Conservation (phyloP, 257 asterid species). For the Solanum pimpinellifolium region DNA sequence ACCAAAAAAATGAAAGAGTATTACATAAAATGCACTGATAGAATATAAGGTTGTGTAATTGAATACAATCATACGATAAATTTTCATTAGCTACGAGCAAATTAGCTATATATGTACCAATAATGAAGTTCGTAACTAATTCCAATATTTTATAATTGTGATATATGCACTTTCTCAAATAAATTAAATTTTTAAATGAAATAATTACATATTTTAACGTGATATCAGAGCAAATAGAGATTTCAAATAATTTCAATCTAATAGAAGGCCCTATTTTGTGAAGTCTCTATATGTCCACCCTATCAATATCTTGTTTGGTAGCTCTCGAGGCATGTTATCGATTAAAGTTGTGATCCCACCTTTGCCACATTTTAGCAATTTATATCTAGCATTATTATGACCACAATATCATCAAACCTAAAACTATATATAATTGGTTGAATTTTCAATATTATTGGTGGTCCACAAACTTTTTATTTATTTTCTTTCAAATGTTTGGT, state of each 20-base stretch:
- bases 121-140: rapidly evolving
- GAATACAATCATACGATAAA: neutral
- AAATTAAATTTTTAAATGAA: neutral
- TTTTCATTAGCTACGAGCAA: too few species aligned
- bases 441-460: neutral
- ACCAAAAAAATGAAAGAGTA: neutral
- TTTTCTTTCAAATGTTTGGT: neutral
- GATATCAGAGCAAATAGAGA: neutral
- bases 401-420: neutral
- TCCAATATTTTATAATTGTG: too few species aligned
- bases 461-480: neutral
- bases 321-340: neutral
- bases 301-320: neutral
- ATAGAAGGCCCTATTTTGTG: too few species aligned
- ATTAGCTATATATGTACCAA: too few species aligned
- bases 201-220: neutral
- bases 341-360: neutral
- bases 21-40: neutral
- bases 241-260: neutral
- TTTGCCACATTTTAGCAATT: neutral
- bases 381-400: neutral
- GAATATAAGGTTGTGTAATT: neutral
- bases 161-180: neutral
- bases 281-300: neutral
- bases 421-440: neutral